These are phyloP conservation scores for Hypoxylon lienhwacheense DNA, from an alignment of 495 filamentous ascomycete species.

Conservation along the genomic window DNA sequence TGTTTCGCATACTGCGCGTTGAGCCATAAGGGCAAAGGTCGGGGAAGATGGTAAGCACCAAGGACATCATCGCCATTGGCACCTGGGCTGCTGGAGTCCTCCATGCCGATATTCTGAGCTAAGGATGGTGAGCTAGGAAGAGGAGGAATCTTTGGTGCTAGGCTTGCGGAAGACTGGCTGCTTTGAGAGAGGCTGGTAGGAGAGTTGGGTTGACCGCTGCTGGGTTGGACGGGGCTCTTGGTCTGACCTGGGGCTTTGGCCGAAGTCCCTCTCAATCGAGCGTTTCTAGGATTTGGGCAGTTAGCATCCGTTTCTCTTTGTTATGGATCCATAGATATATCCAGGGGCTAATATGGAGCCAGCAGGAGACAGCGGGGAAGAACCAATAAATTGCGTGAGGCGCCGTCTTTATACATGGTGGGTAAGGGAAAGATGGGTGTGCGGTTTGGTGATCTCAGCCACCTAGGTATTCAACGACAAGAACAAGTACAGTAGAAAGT, in stretches of 20 bases:
- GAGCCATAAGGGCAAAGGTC: constrained; percentile 62
- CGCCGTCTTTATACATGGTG: constrained; percentile 3
- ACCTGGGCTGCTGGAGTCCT: constrained; percentile 46
- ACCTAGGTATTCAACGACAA: too few species aligned
- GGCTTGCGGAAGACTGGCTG: constrained; percentile 53
- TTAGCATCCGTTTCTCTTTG: constrained; percentile 21
- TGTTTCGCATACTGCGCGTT: constrained; percentile 79
- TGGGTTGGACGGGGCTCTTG: constrained; percentile 47
- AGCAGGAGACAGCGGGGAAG: constrained; percentile 9
- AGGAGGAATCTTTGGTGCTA: constrained; percentile 56
- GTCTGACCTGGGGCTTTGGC: constrained; percentile 43
- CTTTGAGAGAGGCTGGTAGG: constrained; percentile 49
- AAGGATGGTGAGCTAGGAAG: constrained; percentile 63
- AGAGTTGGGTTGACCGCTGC: constrained; percentile 41
- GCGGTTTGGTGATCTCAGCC: not conserved
- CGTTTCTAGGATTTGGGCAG: constrained; percentile 44
- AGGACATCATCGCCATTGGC: constrained; percentile 55
- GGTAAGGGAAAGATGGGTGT: constrained; percentile 2
- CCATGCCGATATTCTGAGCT: constrained; percentile 54
- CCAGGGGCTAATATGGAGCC: constrained; percentile 4
- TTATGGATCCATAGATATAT: constrained; percentile 6
- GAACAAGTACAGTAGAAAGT: too few species aligned
- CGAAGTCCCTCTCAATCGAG: constrained; percentile 50
- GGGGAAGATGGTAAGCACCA: constrained; percentile 52
- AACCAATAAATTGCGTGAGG: constrained; percentile 8